A percentile compares a stretch with the other conserved stretches of the same genome.
phyloP scores from a whole-genome alignment of 2,329 filamentous ascomycete species.

The Diaporthe australafricana region DNA sequence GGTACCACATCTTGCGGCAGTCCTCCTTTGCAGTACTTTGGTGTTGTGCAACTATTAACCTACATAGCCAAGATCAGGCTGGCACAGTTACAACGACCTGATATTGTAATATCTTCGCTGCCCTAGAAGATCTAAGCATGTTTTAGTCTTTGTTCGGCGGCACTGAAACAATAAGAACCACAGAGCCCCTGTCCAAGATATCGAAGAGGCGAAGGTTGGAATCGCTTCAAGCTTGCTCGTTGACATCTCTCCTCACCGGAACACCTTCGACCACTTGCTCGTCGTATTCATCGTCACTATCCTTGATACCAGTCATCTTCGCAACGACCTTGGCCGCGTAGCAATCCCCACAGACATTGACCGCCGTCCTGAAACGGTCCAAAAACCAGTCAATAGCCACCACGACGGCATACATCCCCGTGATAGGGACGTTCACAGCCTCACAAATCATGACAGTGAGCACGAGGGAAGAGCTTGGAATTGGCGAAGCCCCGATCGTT shows the following conservation, averaged over 20 bases:
- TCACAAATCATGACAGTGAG: constrained; percentile 63
- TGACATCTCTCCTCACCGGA: neutral
- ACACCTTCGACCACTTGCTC: neutral
- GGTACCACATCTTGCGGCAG: too few relatives aligned
- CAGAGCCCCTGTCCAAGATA: neutral
- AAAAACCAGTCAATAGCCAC: constrained; percentile 67
- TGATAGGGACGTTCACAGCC: constrained; percentile 55
- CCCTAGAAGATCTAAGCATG: neutral
- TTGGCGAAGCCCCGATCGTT: constrained; percentile 65
- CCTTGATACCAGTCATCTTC: constrained; percentile 52
- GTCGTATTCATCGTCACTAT: constrained; percentile 11
- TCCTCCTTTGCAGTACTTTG: too few relatives aligned
- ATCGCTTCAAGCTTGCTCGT: neutral
- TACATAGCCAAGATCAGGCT: too few relatives aligned
- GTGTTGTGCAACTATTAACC: too few relatives aligned
- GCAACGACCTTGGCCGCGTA: constrained; percentile 55
- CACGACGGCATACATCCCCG: constrained; percentile 63
- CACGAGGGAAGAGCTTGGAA: constrained; percentile 63
- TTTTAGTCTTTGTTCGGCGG: neutral
- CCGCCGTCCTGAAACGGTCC: constrained; percentile 64
- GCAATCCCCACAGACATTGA: constrained; percentile 64
- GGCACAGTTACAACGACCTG: too few relatives aligned
- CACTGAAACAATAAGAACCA: neutral
- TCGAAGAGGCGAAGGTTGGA: fast-evolving
- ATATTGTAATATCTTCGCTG: too few relatives aligned